These are phyloP conservation scores for Trichocomaceae sp. DNA, from an alignment of 2,329 filamentous ascomycete genomes.

Conservation along the genomic window DNA sequence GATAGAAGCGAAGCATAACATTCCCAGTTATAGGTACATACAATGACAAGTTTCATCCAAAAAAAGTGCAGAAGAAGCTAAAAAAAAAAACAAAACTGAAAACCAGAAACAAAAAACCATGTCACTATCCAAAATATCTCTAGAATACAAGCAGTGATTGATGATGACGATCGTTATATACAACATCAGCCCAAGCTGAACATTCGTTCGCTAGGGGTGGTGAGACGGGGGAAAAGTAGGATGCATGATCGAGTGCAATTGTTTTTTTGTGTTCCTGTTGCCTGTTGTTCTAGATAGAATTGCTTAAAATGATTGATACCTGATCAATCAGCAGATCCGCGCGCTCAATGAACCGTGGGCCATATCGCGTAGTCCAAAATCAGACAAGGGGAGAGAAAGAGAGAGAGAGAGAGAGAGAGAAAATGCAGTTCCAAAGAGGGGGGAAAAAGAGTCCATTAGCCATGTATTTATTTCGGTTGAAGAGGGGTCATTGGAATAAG, in stretches of 20 bases:
- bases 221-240: neutral
- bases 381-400: neutral
- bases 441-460: conserved; percentile 2
- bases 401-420: neutral
- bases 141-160: conserved; percentile 12
- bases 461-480: neutral
- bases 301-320: neutral
- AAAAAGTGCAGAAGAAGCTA: neutral
- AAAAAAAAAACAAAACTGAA: neutral
- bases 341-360: neutral
- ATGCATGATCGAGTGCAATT: neutral
- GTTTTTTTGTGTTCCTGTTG: neutral
- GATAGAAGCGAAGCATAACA: neutral
- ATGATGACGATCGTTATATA: conserved; percentile 10
- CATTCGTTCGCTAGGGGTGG: neutral
- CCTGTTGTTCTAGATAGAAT: neutral
- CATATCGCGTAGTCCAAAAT: neutral
- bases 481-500: conserved; percentile 8
- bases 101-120: neutral
- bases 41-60: neutral
- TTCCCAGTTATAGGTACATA: neutral
- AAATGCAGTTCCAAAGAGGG: neutral
- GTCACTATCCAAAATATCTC: conserved; percentile 1
- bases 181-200: conserved; percentile 4
- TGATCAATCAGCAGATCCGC: neutral